phyloP scores from a whole-genome alignment of 1,284 basidiomycete species.

The Chalciporus sp. region DNA sequence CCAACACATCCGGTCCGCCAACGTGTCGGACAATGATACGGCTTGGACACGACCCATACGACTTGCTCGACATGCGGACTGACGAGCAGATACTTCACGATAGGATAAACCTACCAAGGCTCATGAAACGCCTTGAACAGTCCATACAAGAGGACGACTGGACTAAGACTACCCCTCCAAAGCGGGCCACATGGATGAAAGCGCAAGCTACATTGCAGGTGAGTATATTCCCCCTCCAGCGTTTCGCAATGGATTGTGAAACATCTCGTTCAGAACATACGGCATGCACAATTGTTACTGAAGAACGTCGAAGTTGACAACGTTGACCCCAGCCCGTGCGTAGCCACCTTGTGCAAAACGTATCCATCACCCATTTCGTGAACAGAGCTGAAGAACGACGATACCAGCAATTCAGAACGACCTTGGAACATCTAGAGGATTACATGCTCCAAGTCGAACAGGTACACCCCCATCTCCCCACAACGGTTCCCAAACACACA shows the following conservation, averaged over 20 bases:
- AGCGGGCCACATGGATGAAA: conserved; percentile 55
- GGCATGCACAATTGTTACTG: conserved; percentile 59
- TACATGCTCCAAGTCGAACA: conserved; percentile 52
- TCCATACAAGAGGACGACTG: conserved; percentile 52
- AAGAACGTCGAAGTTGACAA: conserved; percentile 56
- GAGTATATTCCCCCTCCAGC: conserved; percentile 8
- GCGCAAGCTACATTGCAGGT: conserved; percentile 63
- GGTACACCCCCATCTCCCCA: conserved; percentile 34
- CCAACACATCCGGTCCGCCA: not conserved
- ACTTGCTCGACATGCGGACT: conserved; percentile 26
- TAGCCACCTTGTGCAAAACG: not conserved
- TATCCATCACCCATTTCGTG: not conserved
- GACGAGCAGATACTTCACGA: conserved; percentile 55
- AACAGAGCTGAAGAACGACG: conserved; percentile 42
- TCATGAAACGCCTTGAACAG: conserved; percentile 64
- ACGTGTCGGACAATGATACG: not conserved
- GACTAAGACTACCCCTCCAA: conserved; percentile 37
- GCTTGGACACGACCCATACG: conserved; percentile 12
- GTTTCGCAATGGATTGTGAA: not conserved
- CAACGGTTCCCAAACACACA: not conserved
- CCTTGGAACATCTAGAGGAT: conserved; percentile 55
- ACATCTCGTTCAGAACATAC: conserved; percentile 53
- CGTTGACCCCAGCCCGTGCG: conserved; percentile 48
- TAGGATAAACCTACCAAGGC: conserved; percentile 65
- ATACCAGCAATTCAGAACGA: conserved; percentile 48